Conservation (phyloP, 148 eudicot genomes). For the Cornus controversa region DNA sequence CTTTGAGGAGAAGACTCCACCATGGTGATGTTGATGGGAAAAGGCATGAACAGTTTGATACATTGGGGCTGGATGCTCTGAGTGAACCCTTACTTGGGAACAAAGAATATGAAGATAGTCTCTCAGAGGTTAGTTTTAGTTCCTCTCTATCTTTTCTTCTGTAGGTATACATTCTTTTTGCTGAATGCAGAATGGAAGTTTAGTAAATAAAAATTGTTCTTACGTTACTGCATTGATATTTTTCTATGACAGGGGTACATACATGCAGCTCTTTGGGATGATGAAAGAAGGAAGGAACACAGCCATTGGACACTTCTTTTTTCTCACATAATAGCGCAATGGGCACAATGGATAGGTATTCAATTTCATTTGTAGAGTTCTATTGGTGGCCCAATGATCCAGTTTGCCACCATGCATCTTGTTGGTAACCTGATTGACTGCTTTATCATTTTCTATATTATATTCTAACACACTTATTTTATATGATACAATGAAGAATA, state of each 20-base stretch:
- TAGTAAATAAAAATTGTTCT: background rate
- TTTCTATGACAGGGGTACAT: slow-evolving; percentile 39
- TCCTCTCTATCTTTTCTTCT: background rate
- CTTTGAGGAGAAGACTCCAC: slow-evolving; percentile 86
- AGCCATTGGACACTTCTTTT: slow-evolving; percentile 88
- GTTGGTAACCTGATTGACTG: no score
- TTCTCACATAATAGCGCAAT: slow-evolving; percentile 76
- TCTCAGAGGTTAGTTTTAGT: slow-evolving; percentile 35
- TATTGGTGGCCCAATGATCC: no score
- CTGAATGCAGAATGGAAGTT: background rate
- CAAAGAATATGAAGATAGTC: slow-evolving; percentile 37
- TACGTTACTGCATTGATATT: slow-evolving; percentile 14
- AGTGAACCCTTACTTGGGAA: slow-evolving; percentile 79
- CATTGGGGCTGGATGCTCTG: slow-evolving; percentile 49
- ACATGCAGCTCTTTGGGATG: slow-evolving; percentile 61
- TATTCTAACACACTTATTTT: no score
- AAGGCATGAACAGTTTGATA: slow-evolving; percentile 59
- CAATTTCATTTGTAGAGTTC: background rate
- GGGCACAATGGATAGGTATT: slow-evolving; percentile 96
- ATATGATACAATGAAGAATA: no score
- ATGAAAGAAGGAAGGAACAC: slow-evolving; percentile 59
- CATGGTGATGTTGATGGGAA: slow-evolving; percentile 89
- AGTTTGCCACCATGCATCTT: no score
- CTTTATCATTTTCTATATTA: no score
- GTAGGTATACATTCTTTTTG: background rate